Base-by-base conservation (phyloP, 164 flowering plant species). In the Nymphaea colorata region DNA sequence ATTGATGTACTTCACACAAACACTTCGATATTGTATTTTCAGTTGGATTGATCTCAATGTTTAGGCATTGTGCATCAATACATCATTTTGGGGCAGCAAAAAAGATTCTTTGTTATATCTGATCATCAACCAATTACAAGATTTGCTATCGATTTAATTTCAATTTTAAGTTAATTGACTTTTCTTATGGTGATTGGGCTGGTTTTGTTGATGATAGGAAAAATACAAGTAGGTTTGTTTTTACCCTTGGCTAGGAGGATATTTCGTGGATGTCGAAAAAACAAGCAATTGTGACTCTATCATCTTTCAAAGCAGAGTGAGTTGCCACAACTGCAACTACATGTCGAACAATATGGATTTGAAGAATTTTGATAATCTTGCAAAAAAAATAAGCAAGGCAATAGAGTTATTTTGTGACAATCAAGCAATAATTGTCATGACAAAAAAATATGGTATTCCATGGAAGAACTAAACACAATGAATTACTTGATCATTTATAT, bases 401-500 rank as follows among this genome's bases (percentile, higher is more conserved):
- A 47, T 12, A 47, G 11, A 61, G n/a, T 7, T 64, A 42, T 14
- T 43, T 69, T 62, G 60, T 41, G 41, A 67, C 18, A 67, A 59
- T 59, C 10, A 57, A 1, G 6, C 47, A 8, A 16, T 25, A 10
- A 36, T 16, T 44, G 15, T 18, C 15, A 59, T 67, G 7, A 44
- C 62, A 47, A 15, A 57, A 57, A 18, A 59, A 66, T 67, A 57
- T 42, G 7, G 60, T 66, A 59, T 18, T 15, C 42, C 60, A 66
- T 66, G 68, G 51, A 25, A 66, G 68, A 41, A 66, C 59, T 15
- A 66, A 51, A 59, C 57, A 66, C 18, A 66, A 44, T 17, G 61
- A 66, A 14, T 57, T 66, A 4, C 42, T 25, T 47, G 16, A 59
- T 47, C 68, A 47, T 66, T 66, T 47, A 66, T 66, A 42, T 59